Evolutionary conservation across 768 basidiomycete genomes (phyloP).

Genomic region (Tulasnella sp.): DNA sequence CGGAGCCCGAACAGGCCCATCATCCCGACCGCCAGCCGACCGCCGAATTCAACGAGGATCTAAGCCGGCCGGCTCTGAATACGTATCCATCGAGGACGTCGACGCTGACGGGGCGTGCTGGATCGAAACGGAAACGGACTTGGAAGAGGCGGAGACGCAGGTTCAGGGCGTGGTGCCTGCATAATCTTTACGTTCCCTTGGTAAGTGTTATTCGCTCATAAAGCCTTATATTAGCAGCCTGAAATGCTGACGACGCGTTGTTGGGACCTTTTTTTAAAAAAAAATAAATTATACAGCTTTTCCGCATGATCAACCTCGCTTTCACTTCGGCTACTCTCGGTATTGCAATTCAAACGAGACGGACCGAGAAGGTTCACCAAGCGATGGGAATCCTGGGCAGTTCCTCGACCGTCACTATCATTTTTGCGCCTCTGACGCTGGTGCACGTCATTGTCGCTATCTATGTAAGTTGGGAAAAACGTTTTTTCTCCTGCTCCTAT

Average conservation of each 20-base stretch:
- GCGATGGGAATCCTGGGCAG: slow-evolving; percentile 67
- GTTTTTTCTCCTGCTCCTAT: neutral
- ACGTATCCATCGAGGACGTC: no score
- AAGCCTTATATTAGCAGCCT: neutral
- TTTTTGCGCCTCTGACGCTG: slow-evolving; percentile 73
- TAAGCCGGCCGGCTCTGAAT: neutral
- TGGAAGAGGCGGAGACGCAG: slow-evolving; percentile 32
- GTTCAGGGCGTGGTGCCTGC: slow-evolving; percentile 54
- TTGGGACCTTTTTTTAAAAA: neutral
- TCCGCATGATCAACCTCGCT: slow-evolving; percentile 73
- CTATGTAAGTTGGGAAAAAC: slow-evolving; percentile 44
- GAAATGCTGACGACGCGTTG: neutral
- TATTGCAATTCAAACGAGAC: slow-evolving; percentile 64
- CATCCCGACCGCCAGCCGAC: neutral
- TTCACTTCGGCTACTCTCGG: slow-evolving; percentile 72
- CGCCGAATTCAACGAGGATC: slow-evolving; percentile 1
- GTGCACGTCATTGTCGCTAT: slow-evolving; percentile 77
- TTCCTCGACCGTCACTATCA: slow-evolving; percentile 72
- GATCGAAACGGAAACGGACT: neutral
- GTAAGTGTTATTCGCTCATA: slow-evolving; percentile 32
- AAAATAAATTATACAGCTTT: no score
- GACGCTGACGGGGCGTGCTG: neutral
- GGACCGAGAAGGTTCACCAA: slow-evolving; percentile 37
- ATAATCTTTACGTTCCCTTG: slow-evolving; percentile 67
- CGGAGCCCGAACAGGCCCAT: slow-evolving; percentile 1